phyloP scores from a whole-genome alignment of 306 rosid species.

The Clitoria ternatea region DNA sequence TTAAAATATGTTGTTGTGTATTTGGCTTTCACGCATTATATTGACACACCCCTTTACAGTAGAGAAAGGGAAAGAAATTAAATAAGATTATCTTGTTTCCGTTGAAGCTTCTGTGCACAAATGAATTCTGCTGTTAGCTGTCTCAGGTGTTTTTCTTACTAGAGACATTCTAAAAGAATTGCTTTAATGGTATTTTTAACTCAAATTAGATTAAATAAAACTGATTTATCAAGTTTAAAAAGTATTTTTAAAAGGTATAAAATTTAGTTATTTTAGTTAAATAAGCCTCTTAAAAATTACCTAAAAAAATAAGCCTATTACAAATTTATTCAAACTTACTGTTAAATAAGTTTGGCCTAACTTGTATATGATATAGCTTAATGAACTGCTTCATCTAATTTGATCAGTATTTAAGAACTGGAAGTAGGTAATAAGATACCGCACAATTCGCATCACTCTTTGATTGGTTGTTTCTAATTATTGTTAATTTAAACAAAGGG shows the following conservation, averaged over 20 bases:
- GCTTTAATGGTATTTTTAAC: neutral
- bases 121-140: neutral
- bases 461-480: neutral
- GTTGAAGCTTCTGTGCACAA: neutral
- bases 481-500: neutral
- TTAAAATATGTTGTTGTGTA: neutral
- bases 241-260: neutral
- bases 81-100: neutral
- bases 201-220: neutral
- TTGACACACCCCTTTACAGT: slow-evolving; percentile 9
- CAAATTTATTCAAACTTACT: neutral
- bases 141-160: neutral
- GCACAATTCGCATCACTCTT: neutral
- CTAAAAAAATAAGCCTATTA: too few relatives aligned
- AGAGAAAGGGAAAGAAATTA: slow-evolving; percentile 8
- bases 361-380: neutral
- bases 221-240: neutral
- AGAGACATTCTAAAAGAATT: too few relatives aligned
- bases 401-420: neutral
- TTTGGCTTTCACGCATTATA: neutral
- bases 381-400: neutral
- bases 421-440: neutral
- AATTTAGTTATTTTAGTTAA: too few relatives aligned
- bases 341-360: neutral
- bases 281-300: too few relatives aligned